Base-by-base conservation (phyloP, 2,329 filamentous ascomycete species). In the Aureobasidium sp. region DNA sequence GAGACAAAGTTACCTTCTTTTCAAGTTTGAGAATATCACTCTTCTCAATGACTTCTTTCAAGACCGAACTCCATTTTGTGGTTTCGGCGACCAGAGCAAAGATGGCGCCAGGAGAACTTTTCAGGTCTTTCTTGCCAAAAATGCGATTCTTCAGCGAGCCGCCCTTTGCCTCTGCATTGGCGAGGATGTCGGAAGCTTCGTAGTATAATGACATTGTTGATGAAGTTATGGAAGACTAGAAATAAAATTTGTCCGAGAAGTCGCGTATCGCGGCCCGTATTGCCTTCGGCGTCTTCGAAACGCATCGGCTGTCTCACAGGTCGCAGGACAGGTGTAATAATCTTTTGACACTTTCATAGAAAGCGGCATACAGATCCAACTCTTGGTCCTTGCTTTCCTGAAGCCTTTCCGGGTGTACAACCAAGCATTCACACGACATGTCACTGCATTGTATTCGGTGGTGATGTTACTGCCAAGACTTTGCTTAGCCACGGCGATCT, bases 21-120 rank as follows among this genome's bases (percentile, higher is more conserved):
- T 99, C 94, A 10, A 86, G 76, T n/a, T 82, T 81, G 39, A 97
- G 77, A 39, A 97, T 77, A 3, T 85, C 87, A 1, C 91, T 83
- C 66, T 82, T 85, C 67, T 97, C 91, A 70, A 99, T 85, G n/a
- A 97, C 87, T 70, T 96, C 91, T 69, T 91, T 91, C 51, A 99
- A 77, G 3, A 97, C 81, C 3, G 79, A 73, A 68, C 92, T 94
- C 90, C 93, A 97, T 85, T 96, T 97, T 67, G 88, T 86, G 1
- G 90, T 86, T 75, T 97, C 92, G 27, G 88, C 83, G 27, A 91
- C 88, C 39, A 99, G 79, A 9, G 94, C 94, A 72, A 94, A 97
- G 8, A 97, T 79, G 71, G 95, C 90, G 11, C 87, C 86, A 0
- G 88, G 87, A 3, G 87, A 83, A 16, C 89, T 91, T 70, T 93